phyloP scores from a whole-genome alignment of 129 eudicot species.

The Lactuca sativa region DNA sequence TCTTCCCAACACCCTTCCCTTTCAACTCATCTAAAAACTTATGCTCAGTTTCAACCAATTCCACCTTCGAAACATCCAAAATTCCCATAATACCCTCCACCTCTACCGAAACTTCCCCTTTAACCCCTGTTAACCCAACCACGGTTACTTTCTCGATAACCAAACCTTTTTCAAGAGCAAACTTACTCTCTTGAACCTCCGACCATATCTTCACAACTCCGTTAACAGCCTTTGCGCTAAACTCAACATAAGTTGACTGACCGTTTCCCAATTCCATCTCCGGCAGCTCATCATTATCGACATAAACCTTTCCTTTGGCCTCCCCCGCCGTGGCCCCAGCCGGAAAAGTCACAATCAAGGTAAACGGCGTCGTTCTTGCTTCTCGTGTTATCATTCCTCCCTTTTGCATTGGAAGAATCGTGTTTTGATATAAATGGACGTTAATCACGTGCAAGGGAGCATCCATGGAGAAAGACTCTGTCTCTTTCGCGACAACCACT shows the following conservation, averaged over 20 bases:
- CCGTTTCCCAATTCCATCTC: conserved; percentile 87
- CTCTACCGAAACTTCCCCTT: conserved; percentile 34
- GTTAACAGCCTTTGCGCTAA: conserved; percentile 50
- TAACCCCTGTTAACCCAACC: conserved; percentile 55
- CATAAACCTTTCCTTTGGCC: conserved; percentile 70
- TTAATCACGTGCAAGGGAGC: conserved; percentile 86
- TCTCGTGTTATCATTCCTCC: conserved; percentile 78
- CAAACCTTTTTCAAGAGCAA: conserved; percentile 73
- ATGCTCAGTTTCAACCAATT: conserved; percentile 43
- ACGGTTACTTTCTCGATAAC: conserved; percentile 63
- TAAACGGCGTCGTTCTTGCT: conserved; percentile 83
- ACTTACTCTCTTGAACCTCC: conserved; percentile 67
- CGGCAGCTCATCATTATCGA: conserved; percentile 90
- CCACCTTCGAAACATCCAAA: conserved; percentile 45
- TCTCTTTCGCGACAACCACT: conserved; percentile 46
- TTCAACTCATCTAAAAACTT: conserved; percentile 35
- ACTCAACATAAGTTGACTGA: conserved; percentile 58
- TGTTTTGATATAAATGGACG: conserved; percentile 77
- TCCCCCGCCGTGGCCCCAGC: conserved; percentile 52
- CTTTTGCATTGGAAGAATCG: conserved; percentile 86
- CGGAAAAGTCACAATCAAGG: conserved; percentile 73
- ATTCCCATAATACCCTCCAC: conserved; percentile 46
- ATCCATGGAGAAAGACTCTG: conserved; percentile 52
- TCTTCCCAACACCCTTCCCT: conserved; percentile 41
- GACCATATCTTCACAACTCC: conserved; percentile 79